Conservation (phyloP, 1,284 basidiomycete species). For the Farysia itapuensis region DNA sequence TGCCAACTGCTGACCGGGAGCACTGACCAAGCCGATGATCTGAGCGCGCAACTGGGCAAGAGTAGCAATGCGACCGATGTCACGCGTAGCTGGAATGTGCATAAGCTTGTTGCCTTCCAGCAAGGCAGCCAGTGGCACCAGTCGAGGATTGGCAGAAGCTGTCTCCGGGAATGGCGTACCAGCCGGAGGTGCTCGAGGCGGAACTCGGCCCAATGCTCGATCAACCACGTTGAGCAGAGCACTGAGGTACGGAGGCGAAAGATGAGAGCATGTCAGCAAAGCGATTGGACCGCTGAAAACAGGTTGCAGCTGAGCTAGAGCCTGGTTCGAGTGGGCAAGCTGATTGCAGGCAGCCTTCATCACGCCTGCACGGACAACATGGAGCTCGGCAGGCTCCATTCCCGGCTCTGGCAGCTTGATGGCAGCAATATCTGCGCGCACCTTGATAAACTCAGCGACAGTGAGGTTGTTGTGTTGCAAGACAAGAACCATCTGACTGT, state of each 20-base stretch:
- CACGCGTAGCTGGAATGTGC: constrained; percentile 41
- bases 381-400: constrained; percentile 23
- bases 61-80: constrained; percentile 40
- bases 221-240: constrained; percentile 45
- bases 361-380: constrained; percentile 39
- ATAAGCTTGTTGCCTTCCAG: constrained; percentile 40
- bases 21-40: constrained; percentile 53
- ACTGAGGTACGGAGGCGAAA: constrained; percentile 45
- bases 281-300: constrained; percentile 47
- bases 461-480: constrained; percentile 51
- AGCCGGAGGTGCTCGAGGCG: constrained; percentile 15
- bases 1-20: constrained; percentile 47
- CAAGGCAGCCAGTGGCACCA: constrained; percentile 46
- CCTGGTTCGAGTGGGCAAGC: constrained; percentile 5
- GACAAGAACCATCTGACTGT: constrained; percentile 41
- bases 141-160: constrained; percentile 34
- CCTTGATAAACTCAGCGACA: constrained; percentile 39
- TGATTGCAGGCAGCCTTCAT: constrained; percentile 25
- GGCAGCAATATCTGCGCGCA: constrained; percentile 40
- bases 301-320: constrained; percentile 20
- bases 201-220: constrained; percentile 32
- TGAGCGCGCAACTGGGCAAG: constrained; percentile 47
- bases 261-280: constrained; percentile 43
- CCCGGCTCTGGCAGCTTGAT: constrained; percentile 31
- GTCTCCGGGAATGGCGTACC: constrained; percentile 7